Base-by-base conservation (phyloP, 805 yeast species). In the Wickerhamomyces kurtzmanii region DNA sequence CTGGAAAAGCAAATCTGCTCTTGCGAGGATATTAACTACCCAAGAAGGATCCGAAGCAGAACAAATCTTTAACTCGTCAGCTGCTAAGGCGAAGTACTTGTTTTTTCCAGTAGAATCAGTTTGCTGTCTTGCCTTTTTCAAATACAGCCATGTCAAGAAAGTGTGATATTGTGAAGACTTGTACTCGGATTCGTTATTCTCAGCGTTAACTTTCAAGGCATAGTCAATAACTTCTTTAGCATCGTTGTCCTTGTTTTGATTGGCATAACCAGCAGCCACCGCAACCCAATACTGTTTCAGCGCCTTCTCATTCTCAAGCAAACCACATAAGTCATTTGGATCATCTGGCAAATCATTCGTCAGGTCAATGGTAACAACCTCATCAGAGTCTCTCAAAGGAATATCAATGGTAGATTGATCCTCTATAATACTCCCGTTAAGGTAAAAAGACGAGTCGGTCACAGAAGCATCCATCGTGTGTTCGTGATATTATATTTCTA, bases 341-440 rank as follows among this genome's bases (percentile, higher is more conserved):
- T 89, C 95, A 14, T 83, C 94, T 5, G 95, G 94, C 31, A 86
- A 62, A 46, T 89, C 97, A 20, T 75, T 74, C 29, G 69, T 69
- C 34, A 81, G 65, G 45, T 86, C 89, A 40, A 91, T 71, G 29
- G 84, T 79, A 37, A 89, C 95, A 36, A 84, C 81, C 55, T 86
- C 94, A 43, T 79, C 82, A 32, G 77, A 75, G 31, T 69, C 79
- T 37, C 65, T 66, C 47, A 85, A 59, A 23, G 94, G 96, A 45
- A 89, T 79, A 51, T 61, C 66, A 23, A 59, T 29, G 7, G 36
- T 23, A 16, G 34, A 29, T 6, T 27, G 18, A 10, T 16, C n/a
- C n/a, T n/a, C n/a, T n/a, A n/a, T n/a, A n/a, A n/a, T n/a, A n/a
- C n/a, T n/a, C n/a, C n/a, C n/a, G n/a, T n/a, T 17, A 6, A 23